Evolutionary conservation across 2,329 filamentous ascomycete species (phyloP).

Genomic region (Pseudogymnoascus pannorum): DNA sequence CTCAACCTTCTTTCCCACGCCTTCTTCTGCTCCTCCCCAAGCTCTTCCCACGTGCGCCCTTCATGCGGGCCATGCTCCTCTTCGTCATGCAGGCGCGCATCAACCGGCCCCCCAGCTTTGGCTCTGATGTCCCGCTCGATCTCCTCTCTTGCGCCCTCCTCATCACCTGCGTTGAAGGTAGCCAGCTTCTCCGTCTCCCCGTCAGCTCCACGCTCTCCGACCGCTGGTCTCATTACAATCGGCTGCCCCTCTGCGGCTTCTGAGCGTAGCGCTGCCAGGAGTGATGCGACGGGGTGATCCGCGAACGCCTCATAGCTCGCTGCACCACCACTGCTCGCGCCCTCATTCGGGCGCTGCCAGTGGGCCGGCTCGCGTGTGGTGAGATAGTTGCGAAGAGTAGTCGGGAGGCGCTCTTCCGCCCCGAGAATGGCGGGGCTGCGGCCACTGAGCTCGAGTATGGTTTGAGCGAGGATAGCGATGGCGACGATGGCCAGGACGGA

Average conservation of each 20-base stretch:
- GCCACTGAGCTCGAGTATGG: conserved; percentile 26
- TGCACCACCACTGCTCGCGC: not conserved
- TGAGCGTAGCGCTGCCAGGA: not conserved
- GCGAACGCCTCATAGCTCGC: conserved; percentile 3
- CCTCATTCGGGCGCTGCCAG: not conserved
- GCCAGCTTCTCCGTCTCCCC: conserved; percentile 10
- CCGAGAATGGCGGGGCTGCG: conserved; percentile 20
- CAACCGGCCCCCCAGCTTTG: conserved; percentile 8
- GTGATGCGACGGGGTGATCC: not conserved
- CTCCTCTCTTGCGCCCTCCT: conserved; percentile 13
- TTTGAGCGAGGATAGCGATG: conserved; percentile 23
- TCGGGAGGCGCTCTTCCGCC: conserved; percentile 18
- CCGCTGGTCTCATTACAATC: not conserved
- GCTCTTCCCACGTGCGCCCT: conserved; percentile 26
- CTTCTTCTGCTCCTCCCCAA: conserved; percentile 23
- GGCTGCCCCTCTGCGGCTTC: conserved; percentile 6
- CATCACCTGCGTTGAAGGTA: conserved; percentile 8
- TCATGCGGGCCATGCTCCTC: conserved; percentile 18
- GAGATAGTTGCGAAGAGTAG: not conserved
- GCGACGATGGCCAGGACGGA: conserved; percentile 19
- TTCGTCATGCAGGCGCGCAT: conserved; percentile 22
- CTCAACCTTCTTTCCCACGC: conserved; percentile 26
- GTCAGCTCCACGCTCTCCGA: not conserved
- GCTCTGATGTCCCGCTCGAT: conserved; percentile 8
- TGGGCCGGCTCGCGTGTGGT: not conserved